Percentiles rank a stretch among this genome's conserved stretches.
Evolutionary conservation across 805 yeast species (phyloP).

Genomic region (Ascoidea asiatica): DNA sequence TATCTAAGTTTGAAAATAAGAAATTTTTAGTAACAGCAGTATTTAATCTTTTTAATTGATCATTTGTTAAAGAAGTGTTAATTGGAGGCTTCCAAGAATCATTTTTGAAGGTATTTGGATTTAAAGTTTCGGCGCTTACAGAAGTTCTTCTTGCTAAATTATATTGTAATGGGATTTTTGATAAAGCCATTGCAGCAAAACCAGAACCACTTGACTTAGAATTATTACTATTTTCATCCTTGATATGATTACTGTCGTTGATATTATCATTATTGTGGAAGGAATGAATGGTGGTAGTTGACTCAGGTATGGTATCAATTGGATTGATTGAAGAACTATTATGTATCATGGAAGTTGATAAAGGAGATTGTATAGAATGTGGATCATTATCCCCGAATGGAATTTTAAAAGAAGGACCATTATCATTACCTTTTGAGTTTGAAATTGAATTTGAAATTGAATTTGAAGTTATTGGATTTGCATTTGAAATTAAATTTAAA

Average conservation of each 20-base stretch:
- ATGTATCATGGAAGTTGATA: not conserved
- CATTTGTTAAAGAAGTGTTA: slow-evolving; percentile 43
- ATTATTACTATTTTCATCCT: not conserved
- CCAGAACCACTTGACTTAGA: too few relatives aligned
- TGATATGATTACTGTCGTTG: slow-evolving; percentile 1
- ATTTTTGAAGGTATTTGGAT: slow-evolving; percentile 54
- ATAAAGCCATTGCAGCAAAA: not conserved
- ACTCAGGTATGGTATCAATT: too few relatives aligned
- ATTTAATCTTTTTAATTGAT: slow-evolving; percentile 56
- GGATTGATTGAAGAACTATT: slow-evolving; percentile 10
- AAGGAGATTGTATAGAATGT: slow-evolving; percentile 23
- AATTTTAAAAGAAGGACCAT: slow-evolving; percentile 26
- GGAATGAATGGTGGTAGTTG: too few relatives aligned
- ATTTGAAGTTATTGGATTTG: not conserved
- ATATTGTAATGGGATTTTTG: slow-evolving; percentile 41
- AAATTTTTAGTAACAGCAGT: slow-evolving; percentile 69
- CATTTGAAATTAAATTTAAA: slow-evolving; percentile 32
- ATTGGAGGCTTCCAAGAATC: slow-evolving; percentile 67
- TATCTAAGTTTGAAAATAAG: slow-evolving; percentile 72
- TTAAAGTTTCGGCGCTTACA: slow-evolving; percentile 79
- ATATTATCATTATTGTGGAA: too few relatives aligned
- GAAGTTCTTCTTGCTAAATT: slow-evolving; percentile 80
- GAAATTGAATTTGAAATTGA: not conserved
- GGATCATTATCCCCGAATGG: slow-evolving; percentile 58
- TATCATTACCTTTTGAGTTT: not conserved